Base-by-base conservation (phyloP, 1,284 basidiomycete genomes). In the Melampsora larici-populina region DNA sequence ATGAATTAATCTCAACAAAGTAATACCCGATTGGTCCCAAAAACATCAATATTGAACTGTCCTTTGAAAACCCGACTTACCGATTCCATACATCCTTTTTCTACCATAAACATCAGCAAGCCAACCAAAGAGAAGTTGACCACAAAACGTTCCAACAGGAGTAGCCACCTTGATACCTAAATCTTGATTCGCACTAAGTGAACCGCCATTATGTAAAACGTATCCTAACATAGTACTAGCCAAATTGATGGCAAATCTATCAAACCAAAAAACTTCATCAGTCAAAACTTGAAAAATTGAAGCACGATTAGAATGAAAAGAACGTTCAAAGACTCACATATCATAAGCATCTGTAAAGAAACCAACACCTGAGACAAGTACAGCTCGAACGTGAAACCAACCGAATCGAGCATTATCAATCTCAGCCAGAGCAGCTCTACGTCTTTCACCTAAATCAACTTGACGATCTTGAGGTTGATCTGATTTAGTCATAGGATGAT, bases 341-440 rank as follows among this genome's bases (percentile, higher is more conserved):
- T 86, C 89, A 82, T 81, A 91, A 87, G 90, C 90, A 84, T 91
- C 91, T 60, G 91, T 91, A 86, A 92, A 92, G 86, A 92, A 92
- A 48, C 91, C 91, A 15, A 90, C 89, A 79, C 90, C 90, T 1
- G 91, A 90, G 5, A 92, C 90, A 67, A 89, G 79, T 82, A 88
- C 88, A 74, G 92, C 87, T 82, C 90, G 91, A 67, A 89, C 87
- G 81, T 92, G 91, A 80, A 87, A 87, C 80, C 80, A 82, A 43
- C 67, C 70, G 69, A 78, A 29, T 78, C 87, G 86, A 73, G 91
- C 91, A 81, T 91, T 89, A 83, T 92, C 91, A 74, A 92, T 87
- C 82, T 91, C 90, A 43, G 89, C 87, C 64, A 92, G 86, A 51
- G 91, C 91, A 49, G 89, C 89, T n/a, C 89, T 86, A 80, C 90